phyloP scores from a whole-genome alignment of 2,329 filamentous ascomycete species.

The Xylariaceae sp. region DNA sequence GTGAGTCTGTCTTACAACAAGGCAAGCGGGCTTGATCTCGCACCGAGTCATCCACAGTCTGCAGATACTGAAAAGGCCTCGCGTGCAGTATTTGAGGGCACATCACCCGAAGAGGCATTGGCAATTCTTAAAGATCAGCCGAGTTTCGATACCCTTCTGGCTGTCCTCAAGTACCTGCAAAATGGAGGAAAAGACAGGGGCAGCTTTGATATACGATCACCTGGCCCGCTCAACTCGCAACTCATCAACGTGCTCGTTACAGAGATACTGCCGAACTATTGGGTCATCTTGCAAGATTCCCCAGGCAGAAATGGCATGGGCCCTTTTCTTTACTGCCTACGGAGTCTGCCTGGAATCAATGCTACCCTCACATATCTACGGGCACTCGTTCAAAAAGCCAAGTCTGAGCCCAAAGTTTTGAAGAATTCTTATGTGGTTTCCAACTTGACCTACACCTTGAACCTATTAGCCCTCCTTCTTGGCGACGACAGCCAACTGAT shows the following conservation, averaged over 20 bases:
- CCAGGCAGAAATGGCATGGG: slow-evolving; percentile 36
- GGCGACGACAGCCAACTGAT: slow-evolving; percentile 30
- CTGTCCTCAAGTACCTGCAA: slow-evolving; percentile 49
- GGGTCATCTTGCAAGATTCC: slow-evolving; percentile 57
- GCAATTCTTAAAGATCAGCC: slow-evolving; percentile 58
- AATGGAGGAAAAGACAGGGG: slow-evolving; percentile 24
- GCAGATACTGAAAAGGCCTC: slow-evolving; percentile 13
- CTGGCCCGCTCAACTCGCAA: slow-evolving; percentile 65
- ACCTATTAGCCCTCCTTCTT: slow-evolving; percentile 42
- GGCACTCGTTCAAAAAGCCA: slow-evolving; percentile 51
- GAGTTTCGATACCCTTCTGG: slow-evolving; percentile 50
- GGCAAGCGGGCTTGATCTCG: slow-evolving; percentile 34
- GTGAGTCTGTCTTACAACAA: slow-evolving; percentile 49
- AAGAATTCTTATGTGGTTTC: slow-evolving; percentile 40
- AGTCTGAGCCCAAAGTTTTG: slow-evolving; percentile 33
- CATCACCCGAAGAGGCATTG: slow-evolving; percentile 48
- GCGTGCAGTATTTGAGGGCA: slow-evolving; percentile 21
- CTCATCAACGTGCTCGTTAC: slow-evolving; percentile 70
- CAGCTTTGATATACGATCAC: slow-evolving; percentile 53
- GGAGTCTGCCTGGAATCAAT: slow-evolving; percentile 71
- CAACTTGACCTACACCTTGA: slow-evolving; percentile 41
- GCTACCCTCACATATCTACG: slow-evolving; percentile 68
- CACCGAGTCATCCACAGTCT: slow-evolving; percentile 36
- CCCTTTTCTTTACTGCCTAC: slow-evolving; percentile 59
- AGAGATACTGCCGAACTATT: slow-evolving; percentile 76